Evolutionary conservation across 495 filamentous ascomycete genomes (phyloP).

Genomic region (Penicillium tannophilum): DNA sequence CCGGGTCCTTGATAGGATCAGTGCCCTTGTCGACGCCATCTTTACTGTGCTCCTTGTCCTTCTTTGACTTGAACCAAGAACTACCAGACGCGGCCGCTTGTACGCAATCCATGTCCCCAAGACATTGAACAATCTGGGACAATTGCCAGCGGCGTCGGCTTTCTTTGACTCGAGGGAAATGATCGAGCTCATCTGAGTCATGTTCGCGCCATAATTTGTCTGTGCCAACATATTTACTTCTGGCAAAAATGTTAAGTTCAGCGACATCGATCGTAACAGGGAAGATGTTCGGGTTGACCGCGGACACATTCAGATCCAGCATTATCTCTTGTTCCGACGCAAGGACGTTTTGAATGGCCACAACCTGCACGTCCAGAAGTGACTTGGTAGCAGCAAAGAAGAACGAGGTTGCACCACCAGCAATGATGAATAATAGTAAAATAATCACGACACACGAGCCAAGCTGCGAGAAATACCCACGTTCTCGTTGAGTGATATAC

Average conservation of each 20-base stretch:
- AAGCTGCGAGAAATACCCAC: slow-evolving; percentile 68
- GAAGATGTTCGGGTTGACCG: slow-evolving; percentile 89
- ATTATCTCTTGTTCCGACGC: slow-evolving; percentile 95
- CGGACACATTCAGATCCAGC: slow-evolving; percentile 86
- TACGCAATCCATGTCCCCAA: slow-evolving; percentile 27
- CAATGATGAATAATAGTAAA: slow-evolving; percentile 71
- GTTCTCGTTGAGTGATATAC: slow-evolving; percentile 66
- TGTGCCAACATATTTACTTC: slow-evolving; percentile 79
- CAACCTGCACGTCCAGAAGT: slow-evolving; percentile 71
- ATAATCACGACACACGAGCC: slow-evolving; percentile 78
- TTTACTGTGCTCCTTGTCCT: slow-evolving; percentile 5
- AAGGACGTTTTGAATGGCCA: slow-evolving; percentile 82
- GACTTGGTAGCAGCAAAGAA: slow-evolving; percentile 90
- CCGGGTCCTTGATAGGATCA: slow-evolving; percentile 69
- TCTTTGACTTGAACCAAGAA: neutral
- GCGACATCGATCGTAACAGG: slow-evolving; percentile 79
- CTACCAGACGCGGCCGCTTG: slow-evolving; percentile 17
- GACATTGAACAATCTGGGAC: slow-evolving; percentile 34
- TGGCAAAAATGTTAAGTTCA: slow-evolving; percentile 91
- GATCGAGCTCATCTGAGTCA: slow-evolving; percentile 28
- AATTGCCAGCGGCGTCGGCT: slow-evolving; percentile 39
- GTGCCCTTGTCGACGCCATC: slow-evolving; percentile 66
- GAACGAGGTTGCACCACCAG: slow-evolving; percentile 82
- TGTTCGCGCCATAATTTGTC: slow-evolving; percentile 74
- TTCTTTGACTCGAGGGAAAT: slow-evolving; percentile 39